Conservation (phyloP, 805 yeast species). For the Clavispora vitiphila region DNA sequence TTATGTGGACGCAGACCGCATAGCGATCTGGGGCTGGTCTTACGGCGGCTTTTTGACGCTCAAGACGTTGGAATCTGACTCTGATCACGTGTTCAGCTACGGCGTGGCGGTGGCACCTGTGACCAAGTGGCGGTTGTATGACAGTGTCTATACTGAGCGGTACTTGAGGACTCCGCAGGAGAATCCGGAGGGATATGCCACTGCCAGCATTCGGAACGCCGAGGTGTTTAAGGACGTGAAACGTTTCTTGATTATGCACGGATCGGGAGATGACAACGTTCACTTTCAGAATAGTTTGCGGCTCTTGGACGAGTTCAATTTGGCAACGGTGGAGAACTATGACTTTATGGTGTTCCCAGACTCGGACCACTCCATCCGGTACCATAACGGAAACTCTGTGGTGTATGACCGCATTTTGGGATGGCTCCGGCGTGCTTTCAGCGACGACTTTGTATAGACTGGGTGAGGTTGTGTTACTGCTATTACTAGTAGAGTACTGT, state of each 20-base stretch:
- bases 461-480: too few relatives aligned
- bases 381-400: conserved; percentile 67
- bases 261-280: conserved; percentile 96
- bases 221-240: conserved; percentile 49
- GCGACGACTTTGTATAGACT: conserved; percentile 8
- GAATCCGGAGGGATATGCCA: conserved; percentile 59
- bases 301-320: conserved; percentile 68
- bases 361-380: conserved; percentile 67
- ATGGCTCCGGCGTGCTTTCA: conserved; percentile 17
- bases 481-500: too few relatives aligned
- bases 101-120: conserved; percentile 98
- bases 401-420: conserved; percentile 50
- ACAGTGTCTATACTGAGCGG: conserved; percentile 90
- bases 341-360: conserved; percentile 80
- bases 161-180: conserved; percentile 82
- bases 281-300: conserved; percentile 86
- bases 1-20: conserved; percentile 62
- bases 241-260: conserved; percentile 87
- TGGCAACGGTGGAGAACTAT: conserved; percentile 74
- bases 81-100: conserved; percentile 64
- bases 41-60: conserved; percentile 94
- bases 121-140: conserved; percentile 89
- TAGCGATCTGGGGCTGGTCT: conserved; percentile 98
- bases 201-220: conserved; percentile 52
- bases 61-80: conserved; percentile 83